Evolutionary conservation across 2,329 filamentous ascomycete species (phyloP), one percentile per base, ranked within the genome.

Genomic region (Scytalidium lignicola): DNA sequence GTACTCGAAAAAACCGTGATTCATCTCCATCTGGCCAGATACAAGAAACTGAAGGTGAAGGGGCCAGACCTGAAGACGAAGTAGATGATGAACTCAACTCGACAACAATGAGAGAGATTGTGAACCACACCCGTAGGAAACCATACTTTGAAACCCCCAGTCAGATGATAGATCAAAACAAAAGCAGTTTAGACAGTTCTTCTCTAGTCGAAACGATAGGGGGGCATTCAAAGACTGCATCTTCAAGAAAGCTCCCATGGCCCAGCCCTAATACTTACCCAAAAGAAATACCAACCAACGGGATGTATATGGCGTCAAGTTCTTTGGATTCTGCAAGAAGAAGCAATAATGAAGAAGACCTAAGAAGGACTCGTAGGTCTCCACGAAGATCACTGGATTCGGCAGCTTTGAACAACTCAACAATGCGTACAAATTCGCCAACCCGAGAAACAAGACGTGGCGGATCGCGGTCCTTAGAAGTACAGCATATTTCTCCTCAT

Each of bases 131-230:
- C 40, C n/a, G 15, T 3, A 50, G 45, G 40, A 48, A 39, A 23
- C 52, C 42, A 29, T 58, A 55, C 43, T 58, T 58, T 21, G 54
- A 56, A 22, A 58, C 56, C 1, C 44, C 47, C n/a, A 58, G 56
- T 45, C 56, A 58, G 46, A 13, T 52, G 15, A 37, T 13, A 37
- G 32, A 4, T 5, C 12, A 37, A 13, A 17, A 17, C 32, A 17
- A 28, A 28, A 28, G n/a, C 12, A 5, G 32, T 37, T 9, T 37
- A 5, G 12, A n/a, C 10, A 37, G 32, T 37, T 37, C 32, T 5
- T 17, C 32, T 37, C 32, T 6, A 26, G 23, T 6, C 23, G 10
- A 26, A 10, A 26, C 6, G 10, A 10, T 26, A 26, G 6, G 10
- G 10, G 23, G 10, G 23, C 23, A 10, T 26, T 26, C 23, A 10